Evolutionary conservation across 2,329 filamentous ascomycete species (phyloP).

Genomic region (Aspergillus viridinutans): DNA sequence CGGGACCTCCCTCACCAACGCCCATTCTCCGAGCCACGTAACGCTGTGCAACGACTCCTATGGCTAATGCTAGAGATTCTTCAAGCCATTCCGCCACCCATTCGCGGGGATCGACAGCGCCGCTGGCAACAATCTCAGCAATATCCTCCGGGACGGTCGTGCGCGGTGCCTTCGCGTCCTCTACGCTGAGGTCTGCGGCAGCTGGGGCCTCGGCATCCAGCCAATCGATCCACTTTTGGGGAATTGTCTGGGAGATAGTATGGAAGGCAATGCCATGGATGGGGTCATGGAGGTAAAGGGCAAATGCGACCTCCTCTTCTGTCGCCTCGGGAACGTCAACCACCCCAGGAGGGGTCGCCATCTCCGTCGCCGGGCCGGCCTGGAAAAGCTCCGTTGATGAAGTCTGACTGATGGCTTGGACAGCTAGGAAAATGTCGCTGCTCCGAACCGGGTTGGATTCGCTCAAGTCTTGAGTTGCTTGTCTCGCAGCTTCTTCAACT

Average conservation of each 20-base stretch:
- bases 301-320: conserved; percentile 66
- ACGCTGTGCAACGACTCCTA: conserved; percentile 85
- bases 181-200: conserved; percentile 35
- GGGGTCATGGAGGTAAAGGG: conserved; percentile 77
- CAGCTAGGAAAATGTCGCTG: conserved; percentile 91
- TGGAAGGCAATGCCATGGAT: conserved; percentile 86
- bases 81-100: conserved; percentile 99
- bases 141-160: conserved; percentile 71
- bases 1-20: conserved; percentile 73
- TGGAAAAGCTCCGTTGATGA: conserved; percentile 64
- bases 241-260: conserved; percentile 76
- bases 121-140: conserved; percentile 69
- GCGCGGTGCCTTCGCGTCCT: conserved; percentile 31
- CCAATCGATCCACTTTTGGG: conserved; percentile 84
- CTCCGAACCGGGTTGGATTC: conserved; percentile 86
- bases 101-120: conserved; percentile 83
- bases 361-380: conserved; percentile 47
- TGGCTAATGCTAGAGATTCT: conserved; percentile 70
- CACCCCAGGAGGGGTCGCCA: conserved; percentile 25
- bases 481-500: conserved; percentile 71
- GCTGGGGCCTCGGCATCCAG: conserved; percentile 64
- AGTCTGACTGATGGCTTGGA: conserved; percentile 75
- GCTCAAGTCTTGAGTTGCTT: conserved; percentile 72
- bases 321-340: conserved; percentile 34
- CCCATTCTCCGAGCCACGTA: conserved; percentile 96